Evolutionary conservation across 2,329 filamentous ascomycete genomes (phyloP), one percentile per base, ranked within the genome.

Genomic region (Colletotrichum abscissum): DNA sequence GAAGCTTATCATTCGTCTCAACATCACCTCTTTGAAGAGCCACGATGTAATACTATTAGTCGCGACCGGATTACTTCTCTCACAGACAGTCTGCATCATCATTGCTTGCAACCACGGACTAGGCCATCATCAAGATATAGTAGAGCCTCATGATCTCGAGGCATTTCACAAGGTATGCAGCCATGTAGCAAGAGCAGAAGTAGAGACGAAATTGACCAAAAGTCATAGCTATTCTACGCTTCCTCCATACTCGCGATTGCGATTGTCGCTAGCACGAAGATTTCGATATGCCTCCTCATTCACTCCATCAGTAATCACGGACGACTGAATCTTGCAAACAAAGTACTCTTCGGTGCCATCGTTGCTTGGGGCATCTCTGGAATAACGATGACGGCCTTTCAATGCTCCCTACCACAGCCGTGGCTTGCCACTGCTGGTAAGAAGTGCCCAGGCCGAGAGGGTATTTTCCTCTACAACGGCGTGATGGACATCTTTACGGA

Each of bases 291-390:
- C 38, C 65, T 67, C 0, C 46, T 60, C 3, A 67, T 67, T 0
- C 56, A 67, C 35, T 67, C 22, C 19, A 67, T 67, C 65, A 62
- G 62, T n/a, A 67, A 62, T 16, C 16, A 62, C 24, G 65, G 65
- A 1, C 42, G 42, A 19, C 35, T 67, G 14, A n/a, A 67, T 3
- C 8, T 54, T 1, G 42, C 65, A 4, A 67, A 67, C 1, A 19
- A 28, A 5, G 4, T 62, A 5, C 56, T 52, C 0, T 46, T 69
- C 22, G 67, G 67, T 35, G 30, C 42, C n/a, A 42, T 52, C 0
- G 28, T 35, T 1, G 33, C 52, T 0, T 69, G 49, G 67, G 49
- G 28, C 16, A 22, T 69, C 9, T 64, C 67, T 5, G 67, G 58
- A 3, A 22, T 69, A 3, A 28, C 46, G 2, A 55, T 22, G 2